Conservation (phyloP, 768 basidiomycete genomes). For the Fibroporia radiculosa region DNA sequence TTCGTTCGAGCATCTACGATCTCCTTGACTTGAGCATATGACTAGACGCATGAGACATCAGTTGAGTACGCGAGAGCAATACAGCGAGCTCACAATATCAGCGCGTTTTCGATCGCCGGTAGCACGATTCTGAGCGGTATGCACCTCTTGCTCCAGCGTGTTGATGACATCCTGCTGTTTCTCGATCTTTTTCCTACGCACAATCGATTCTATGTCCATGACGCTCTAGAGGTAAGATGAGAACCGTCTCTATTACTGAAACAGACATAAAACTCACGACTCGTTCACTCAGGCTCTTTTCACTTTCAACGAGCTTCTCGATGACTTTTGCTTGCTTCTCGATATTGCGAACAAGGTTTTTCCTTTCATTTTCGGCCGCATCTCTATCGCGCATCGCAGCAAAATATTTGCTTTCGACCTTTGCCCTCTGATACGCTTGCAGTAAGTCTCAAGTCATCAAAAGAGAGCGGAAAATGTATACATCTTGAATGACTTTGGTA, state of each 20-base stretch:
- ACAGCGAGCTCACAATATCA: no score
- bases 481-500: slow-evolving; percentile 59
- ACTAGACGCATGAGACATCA: no score
- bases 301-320: slow-evolving; percentile 56
- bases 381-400: slow-evolving; percentile 87
- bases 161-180: background rate
- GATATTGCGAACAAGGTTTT: slow-evolving; percentile 45
- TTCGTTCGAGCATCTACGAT: slow-evolving; percentile 23
- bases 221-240: no score
- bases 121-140: background rate
- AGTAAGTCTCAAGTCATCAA: background rate
- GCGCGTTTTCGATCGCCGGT: no score
- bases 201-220: slow-evolving; percentile 4
- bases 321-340: slow-evolving; percentile 58
- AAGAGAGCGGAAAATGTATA: slow-evolving; percentile 32
- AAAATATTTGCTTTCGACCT: slow-evolving; percentile 92
- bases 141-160: background rate
- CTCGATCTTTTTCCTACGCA: background rate
- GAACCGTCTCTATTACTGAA: no score
- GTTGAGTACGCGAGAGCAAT: no score
- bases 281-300: slow-evolving; percentile 51
- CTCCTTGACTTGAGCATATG: no score
- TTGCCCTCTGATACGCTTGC: slow-evolving; percentile 64
- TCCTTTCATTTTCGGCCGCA: slow-evolving; percentile 68
- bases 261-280: slow-evolving; percentile 52